Base-by-base conservation (phyloP, 768 basidiomycete species). In the Leccinum truebloodii region DNA sequence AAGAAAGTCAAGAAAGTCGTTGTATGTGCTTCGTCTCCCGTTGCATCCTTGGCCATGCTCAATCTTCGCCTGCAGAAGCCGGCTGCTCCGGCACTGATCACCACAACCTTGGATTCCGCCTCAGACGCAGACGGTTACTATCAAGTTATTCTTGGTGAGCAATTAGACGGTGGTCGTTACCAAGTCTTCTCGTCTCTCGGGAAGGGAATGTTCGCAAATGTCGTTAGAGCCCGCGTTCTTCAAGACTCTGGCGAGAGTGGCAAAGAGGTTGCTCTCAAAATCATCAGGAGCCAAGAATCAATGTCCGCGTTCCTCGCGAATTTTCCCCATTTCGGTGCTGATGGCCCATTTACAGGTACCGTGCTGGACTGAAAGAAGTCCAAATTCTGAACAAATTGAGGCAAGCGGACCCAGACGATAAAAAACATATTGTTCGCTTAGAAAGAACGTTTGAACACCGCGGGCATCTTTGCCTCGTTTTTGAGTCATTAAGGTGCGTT, bases 201-300 rank as follows among this genome's bases (percentile, higher is more conserved):
- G 18, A 95, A 96, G 73, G 97, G 97, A 52, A 99, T 99, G 96
- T 99, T 98, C 73, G 94, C 95, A 52, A 94, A 92, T 58, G 97
- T 99, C 54, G 94, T 98, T 28, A 85, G 92, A 51, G 96, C 95
- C 9, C 86, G 93, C 34, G 83, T 94, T 10, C 78, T 95, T 49
- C 78, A 88, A 75, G 89, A 90, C 35, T 65, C 80, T 10, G 77
- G 80, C 58, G 80, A 83, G 54, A 63, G 62, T 18, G 82, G 86
- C 44, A 78, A 79, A 67, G 96, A 99, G 73, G 95, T 98, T 10
- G 97, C 97, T 1, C 98, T 99, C 74, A 99, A 99, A 77, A 95
- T 99, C 60, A 87, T 98, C 52, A 80, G 97, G 51, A 89, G 88
- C 69, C 97, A 99, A 73, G 96, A 98, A 71, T 92, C 92, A 26